Evolutionary conservation across 441 rosid species (phyloP).

Genomic region (Macaranga tanarius): DNA sequence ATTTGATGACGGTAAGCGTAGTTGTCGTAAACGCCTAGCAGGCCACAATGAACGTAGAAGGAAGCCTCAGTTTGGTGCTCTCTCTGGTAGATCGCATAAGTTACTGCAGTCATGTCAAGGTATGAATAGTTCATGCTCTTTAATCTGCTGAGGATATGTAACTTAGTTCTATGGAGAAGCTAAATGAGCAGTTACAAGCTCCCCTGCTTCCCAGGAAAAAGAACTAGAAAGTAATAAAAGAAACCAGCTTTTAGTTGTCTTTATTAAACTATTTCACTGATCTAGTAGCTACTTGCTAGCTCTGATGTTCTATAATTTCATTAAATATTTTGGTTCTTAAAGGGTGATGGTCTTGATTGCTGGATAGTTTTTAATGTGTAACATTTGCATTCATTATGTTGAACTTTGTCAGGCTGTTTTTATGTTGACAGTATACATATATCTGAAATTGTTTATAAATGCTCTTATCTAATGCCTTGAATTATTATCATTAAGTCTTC

Average conservation of each 20-base stretch:
- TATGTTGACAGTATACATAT: neutral
- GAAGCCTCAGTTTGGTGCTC: slow-evolving; percentile 55
- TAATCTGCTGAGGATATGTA: neutral
- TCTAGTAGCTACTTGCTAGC: neutral
- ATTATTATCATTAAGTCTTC: neutral
- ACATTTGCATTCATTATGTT: no score
- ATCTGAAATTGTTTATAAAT: neutral
- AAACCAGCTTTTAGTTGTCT: no score
- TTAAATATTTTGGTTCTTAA: neutral
- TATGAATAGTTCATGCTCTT: slow-evolving; percentile 24
- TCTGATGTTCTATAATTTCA: neutral
- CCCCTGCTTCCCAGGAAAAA: neutral
- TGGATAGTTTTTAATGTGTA: neutral
- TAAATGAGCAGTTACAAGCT: neutral
- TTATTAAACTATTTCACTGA: neutral
- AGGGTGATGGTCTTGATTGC: neutral
- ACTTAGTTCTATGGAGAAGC: slow-evolving; percentile 3
- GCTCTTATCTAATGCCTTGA: neutral
- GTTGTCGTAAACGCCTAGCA: slow-evolving; percentile 86
- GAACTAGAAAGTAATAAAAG: neutral
- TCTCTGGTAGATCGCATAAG: slow-evolving; percentile 44
- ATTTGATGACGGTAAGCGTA: slow-evolving; percentile 86
- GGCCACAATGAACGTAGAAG: slow-evolving; percentile 89
- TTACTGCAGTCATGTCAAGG: slow-evolving; percentile 49
- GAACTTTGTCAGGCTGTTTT: neutral